Evolutionary conservation across 2,329 filamentous ascomycete genomes (phyloP).

Genomic region (Aspergillus alliaceus): DNA sequence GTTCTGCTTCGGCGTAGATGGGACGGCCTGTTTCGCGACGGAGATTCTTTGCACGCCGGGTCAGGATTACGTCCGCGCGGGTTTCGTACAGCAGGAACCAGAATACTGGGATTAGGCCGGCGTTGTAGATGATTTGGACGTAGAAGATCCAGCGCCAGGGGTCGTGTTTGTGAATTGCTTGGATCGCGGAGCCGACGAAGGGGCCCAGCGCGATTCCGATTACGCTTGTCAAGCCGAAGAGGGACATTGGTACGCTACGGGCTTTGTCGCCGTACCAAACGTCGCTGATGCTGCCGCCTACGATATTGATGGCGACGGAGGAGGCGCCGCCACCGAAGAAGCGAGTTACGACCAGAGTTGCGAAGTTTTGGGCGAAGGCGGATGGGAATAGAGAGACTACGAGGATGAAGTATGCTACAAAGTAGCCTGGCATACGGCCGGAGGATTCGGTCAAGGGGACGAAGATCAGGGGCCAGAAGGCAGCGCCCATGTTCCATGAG

Average conservation of each 20-base stretch:
- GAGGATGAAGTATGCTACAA: conserved; percentile 43
- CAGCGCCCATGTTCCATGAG: conserved; percentile 39
- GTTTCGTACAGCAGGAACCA: conserved; percentile 45
- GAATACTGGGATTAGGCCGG: conserved; percentile 41
- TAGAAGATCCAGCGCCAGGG: conserved; percentile 50
- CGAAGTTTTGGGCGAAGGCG: conserved; percentile 46
- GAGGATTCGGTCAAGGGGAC: conserved; percentile 41
- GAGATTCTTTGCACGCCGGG: conserved; percentile 39
- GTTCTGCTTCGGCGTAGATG: conserved; percentile 27
- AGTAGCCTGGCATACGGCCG: conserved; percentile 46
- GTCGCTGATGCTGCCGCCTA: conserved; percentile 36
- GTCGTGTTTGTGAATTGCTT: conserved; percentile 31
- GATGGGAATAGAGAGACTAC: conserved; percentile 45
- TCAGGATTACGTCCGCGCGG: conserved; percentile 43
- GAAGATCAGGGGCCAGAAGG: conserved; percentile 38
- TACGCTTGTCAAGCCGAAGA: conserved; percentile 46
- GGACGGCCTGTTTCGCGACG: conserved; percentile 36
- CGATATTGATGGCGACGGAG: conserved; percentile 45
- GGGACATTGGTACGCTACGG: conserved; percentile 43
- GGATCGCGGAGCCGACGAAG: conserved; percentile 43
- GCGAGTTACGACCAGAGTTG: conserved; percentile 45
- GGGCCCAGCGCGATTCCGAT: conserved; percentile 47
- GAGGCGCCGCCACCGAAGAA: conserved; percentile 47
- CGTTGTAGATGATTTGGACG: conserved; percentile 46
- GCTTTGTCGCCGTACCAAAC: conserved; percentile 38